Conservation (phyloP, 2,329 filamentous ascomycete species). For the Hymenoscyphus salicellus region DNA sequence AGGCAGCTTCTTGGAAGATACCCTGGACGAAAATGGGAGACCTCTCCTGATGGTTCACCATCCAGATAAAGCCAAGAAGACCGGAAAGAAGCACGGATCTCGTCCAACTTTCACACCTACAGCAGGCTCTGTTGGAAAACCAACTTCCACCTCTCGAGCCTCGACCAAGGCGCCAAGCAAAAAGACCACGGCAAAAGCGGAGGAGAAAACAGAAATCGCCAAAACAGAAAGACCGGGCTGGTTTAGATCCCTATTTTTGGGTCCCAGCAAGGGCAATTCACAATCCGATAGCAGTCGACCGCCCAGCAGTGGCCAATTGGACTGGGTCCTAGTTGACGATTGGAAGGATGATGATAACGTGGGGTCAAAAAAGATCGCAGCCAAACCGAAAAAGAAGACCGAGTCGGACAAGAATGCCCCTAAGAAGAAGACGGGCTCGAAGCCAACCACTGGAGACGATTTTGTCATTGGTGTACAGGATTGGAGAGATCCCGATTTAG, state of each 20-base stretch:
- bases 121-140: conserved; percentile 27
- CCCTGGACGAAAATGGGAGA: conserved; percentile 58
- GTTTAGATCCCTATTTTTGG: conserved; percentile 45
- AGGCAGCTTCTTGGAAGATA: conserved; percentile 60
- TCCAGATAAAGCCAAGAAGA: conserved; percentile 28
- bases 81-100: conserved; percentile 29
- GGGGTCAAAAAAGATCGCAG: conserved; percentile 37
- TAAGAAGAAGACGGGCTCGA: conserved; percentile 24
- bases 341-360: conserved; percentile 56
- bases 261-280: conserved; percentile 34
- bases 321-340: conserved; percentile 69
- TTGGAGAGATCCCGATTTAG: conserved; percentile 76
- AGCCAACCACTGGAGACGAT: conserved; percentile 48
- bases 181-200: conserved; percentile 27
- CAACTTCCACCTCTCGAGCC: conserved; percentile 31
- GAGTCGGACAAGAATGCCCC: conserved; percentile 30
- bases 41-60: conserved; percentile 53
- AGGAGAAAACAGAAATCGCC: conserved; percentile 21
- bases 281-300: conserved; percentile 57
- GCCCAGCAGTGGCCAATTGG: conserved; percentile 69
- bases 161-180: conserved; percentile 33
- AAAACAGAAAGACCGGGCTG: conserved; percentile 38
- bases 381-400: conserved; percentile 43
- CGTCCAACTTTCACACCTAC: conserved; percentile 33
- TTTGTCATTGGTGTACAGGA: conserved; percentile 85